Percentiles rank a stretch among this genome's conserved stretches.
phyloP scores from a whole-genome alignment of 169 alveolate genomes.

The Eimeria zaria region DNA sequence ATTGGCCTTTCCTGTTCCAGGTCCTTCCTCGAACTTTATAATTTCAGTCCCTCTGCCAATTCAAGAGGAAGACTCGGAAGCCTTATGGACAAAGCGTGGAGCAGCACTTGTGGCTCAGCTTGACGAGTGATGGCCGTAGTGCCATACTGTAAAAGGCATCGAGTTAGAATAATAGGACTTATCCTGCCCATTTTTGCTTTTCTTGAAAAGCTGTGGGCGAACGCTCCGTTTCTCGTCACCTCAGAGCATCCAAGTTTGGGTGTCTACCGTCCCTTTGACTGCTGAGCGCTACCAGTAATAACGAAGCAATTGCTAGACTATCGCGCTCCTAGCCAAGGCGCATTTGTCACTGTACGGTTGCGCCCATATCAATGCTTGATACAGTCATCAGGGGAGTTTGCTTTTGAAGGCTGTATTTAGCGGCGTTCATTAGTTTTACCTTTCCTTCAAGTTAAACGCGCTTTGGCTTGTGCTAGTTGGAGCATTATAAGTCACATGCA shows the following conservation, averaged over 20 bases:
- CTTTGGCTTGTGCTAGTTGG: background rate
- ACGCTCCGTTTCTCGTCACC: background rate
- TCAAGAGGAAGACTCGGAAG: slow-evolving; percentile 44
- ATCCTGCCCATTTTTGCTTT: background rate
- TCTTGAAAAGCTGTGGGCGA: background rate
- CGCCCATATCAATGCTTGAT: background rate
- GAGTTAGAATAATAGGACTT: background rate
- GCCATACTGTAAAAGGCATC: background rate
- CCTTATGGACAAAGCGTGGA: slow-evolving; percentile 55
- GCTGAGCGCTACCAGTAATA: background rate
- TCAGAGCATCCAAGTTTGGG: background rate
- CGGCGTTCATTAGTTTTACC: background rate
- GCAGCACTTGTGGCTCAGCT: slow-evolving; percentile 74
- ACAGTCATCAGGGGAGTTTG: background rate
- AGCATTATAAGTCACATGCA: background rate
- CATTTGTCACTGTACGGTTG: background rate
- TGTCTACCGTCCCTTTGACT: background rate
- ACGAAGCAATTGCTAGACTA: background rate
- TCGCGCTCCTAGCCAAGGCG: background rate
- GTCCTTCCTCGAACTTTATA: slow-evolving; percentile 47
- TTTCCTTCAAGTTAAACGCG: background rate
- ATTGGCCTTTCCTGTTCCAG: background rate
- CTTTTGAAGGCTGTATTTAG: background rate
- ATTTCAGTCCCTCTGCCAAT: slow-evolving; percentile 57
- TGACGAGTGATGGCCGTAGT: slow-evolving; percentile 1